Base-by-base conservation (phyloP, 2,329 filamentous ascomycete species). In the Plenodomus lindquistii region DNA sequence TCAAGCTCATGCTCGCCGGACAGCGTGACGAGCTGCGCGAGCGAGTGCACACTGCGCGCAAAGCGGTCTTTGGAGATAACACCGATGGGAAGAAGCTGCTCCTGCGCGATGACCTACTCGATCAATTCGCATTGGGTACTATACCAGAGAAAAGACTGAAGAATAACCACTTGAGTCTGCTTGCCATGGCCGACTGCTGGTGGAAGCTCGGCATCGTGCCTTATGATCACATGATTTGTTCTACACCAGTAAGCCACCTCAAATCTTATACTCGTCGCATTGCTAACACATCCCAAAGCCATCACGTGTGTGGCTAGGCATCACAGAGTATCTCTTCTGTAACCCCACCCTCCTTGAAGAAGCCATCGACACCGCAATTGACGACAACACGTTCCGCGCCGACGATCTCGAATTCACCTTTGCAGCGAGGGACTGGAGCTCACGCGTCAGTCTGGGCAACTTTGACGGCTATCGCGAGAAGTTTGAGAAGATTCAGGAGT, bases 161-260 rank as follows among this genome's bases (percentile, higher is more conserved):
- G 44, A 99, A 99, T 75, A 99, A 94, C 70, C 95, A 99, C 73
- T 81, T 99, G 22, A 92, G 87, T 69, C 80, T 99, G 48, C 81
- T 99, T 37, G 94, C 92, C 39, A 99, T 99, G 84, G 95, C 97
- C 37, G 94, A 99, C 76, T 97, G 93, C 75, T 99, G 94, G 94
- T 94, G 89, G 69, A 89, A 90, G 59, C 81, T 97, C 38, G 88
- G 86, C 27, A 99, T 97, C 63, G 88, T 95, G 40, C 94, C 94
- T 0, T 99, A 99, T 73, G 93, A 99, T 74, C 95, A 99, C 78
- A 99, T 99, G 92, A 95, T 99, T 60, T 99, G 94, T 77, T 96
- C 91, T 44, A 99, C 94, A 34, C 94, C 94, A 40, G 83, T 86
- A 67, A 70, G 81, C 22, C 22, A 22, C 35, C 29, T 15, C 15